phyloP scores from a whole-genome alignment of 2,329 filamentous ascomycete species.

The Alternaria angustiovoidea region DNA sequence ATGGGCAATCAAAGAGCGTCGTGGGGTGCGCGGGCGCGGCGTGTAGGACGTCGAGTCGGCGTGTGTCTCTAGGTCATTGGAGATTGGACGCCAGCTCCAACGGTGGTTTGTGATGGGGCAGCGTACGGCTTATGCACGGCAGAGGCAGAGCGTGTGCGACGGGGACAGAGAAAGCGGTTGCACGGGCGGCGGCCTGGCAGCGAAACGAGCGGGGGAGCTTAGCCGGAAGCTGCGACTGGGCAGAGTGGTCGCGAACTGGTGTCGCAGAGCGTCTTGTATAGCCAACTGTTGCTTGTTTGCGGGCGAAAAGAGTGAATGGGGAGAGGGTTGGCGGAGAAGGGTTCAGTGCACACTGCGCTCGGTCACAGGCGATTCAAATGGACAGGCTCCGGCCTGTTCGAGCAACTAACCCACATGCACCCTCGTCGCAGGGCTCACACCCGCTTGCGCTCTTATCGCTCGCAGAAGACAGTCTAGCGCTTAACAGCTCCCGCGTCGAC shows the following conservation, averaged over 20 bases:
- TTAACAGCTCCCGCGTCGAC: conserved; percentile 22
- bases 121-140: conserved; percentile 29
- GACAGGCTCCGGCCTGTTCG: conserved; percentile 12
- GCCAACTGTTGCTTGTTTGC: conserved; percentile 8
- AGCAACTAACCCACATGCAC: conserved; percentile 30
- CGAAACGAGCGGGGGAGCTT: conserved; percentile 23
- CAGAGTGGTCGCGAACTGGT: conserved; percentile 6
- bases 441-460: conserved; percentile 36
- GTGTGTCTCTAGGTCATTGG: conserved; percentile 46
- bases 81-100: conserved; percentile 44
- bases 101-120: conserved; percentile 38
- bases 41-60: conserved; percentile 35
- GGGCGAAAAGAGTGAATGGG: conserved; percentile 15
- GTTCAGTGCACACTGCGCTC: conserved; percentile 16
- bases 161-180: conserved; percentile 35
- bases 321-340: conserved; percentile 15
- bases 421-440: conserved; percentile 26
- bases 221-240: conserved; percentile 27
- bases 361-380: conserved; percentile 20
- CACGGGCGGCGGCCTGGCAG: conserved; percentile 30
- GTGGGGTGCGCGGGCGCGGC: conserved; percentile 32
- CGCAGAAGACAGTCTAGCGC: conserved; percentile 26
- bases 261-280: background rate
- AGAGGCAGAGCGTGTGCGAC: conserved; percentile 36
- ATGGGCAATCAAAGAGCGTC: conserved; percentile 31